Conservation (phyloP, 2,329 filamentous ascomycete species). For the Aspergillus sp. region DNA sequence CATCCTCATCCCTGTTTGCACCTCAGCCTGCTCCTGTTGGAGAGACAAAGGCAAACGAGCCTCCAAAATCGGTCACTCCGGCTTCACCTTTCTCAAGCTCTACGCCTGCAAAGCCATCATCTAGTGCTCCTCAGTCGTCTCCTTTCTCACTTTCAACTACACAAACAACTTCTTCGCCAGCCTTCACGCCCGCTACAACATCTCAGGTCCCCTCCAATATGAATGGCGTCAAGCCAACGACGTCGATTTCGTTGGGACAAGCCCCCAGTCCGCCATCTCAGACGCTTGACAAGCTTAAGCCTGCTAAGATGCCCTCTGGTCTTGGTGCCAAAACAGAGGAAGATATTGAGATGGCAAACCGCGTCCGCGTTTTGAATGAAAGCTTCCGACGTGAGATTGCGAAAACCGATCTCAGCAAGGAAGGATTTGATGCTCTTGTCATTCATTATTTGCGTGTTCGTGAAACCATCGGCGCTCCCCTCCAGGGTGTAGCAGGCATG, state of each 20-base stretch:
- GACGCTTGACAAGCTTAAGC: conserved; percentile 23
- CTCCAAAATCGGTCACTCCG: conserved; percentile 18
- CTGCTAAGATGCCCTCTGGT: conserved; percentile 23
- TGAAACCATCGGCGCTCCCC: conserved; percentile 41
- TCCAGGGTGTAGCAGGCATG: conserved; percentile 26
- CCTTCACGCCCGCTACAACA: conserved; percentile 13
- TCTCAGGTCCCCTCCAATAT: conserved; percentile 20
- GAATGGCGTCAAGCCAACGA: conserved; percentile 17
- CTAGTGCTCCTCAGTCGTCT: conserved; percentile 15
- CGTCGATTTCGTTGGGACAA: conserved; percentile 8
- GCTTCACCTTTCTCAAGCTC: conserved; percentile 23
- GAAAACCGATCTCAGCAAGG: conserved; percentile 34
- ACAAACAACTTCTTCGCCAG: conserved; percentile 15
- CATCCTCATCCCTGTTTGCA: conserved; percentile 22
- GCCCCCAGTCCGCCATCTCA: conserved; percentile 1
- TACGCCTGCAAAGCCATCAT: conserved; percentile 9
- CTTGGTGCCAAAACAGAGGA: conserved; percentile 25
- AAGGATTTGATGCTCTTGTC: conserved; percentile 43
- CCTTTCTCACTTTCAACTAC: conserved; percentile 18
- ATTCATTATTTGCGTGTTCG: conserved; percentile 45
- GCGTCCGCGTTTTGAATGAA: conserved; percentile 40
- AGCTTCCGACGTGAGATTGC: conserved; percentile 40
- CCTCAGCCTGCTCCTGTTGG: conserved; percentile 24
- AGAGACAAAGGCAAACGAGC: conserved; percentile 17
- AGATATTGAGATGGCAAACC: conserved; percentile 31